Percentiles rank a stretch among this genome's conserved stretches.
Evolutionary conservation across 2,329 filamentous ascomycete species (phyloP).

Genomic region (Phaeoacremonium minimum): DNA sequence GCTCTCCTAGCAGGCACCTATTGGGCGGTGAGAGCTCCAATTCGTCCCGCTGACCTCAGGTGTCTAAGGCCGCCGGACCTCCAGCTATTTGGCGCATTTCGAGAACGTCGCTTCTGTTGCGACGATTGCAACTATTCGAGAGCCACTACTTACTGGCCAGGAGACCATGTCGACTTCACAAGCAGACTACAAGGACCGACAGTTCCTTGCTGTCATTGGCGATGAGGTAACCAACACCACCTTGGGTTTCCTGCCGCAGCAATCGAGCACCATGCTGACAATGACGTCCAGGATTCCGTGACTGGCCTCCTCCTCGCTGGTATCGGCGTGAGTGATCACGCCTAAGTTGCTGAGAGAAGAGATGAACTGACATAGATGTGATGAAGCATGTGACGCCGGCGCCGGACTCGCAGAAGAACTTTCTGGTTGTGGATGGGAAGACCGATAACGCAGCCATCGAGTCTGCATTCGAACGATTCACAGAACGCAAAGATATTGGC

Average conservation of each 20-base stretch:
- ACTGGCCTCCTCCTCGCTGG: constrained; percentile 93
- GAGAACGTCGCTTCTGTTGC: too few species aligned
- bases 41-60: too few species aligned
- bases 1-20: too few species aligned
- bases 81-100: too few species aligned
- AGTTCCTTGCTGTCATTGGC: constrained; percentile 96
- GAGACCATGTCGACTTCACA: constrained; percentile 38
- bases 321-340: constrained; percentile 65
- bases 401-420: constrained; percentile 92
- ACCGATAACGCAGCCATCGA: constrained; percentile 88
- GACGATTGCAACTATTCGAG: too few species aligned
- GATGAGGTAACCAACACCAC: constrained; percentile 67
- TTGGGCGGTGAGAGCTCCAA: too few species aligned
- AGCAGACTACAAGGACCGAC: constrained; percentile 72
- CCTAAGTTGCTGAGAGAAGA: neutral
- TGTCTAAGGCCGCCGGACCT: too few species aligned
- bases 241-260: neutral
- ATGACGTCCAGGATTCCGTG: constrained; percentile 73
- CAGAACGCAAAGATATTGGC: constrained; percentile 90
- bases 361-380: constrained; percentile 7
- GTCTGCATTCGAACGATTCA: constrained; percentile 84
- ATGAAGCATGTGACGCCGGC: constrained; percentile 84
- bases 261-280: constrained; percentile 8
- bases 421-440: constrained; percentile 92
- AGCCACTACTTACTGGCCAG: too few species aligned